Evolutionary conservation across 2,329 filamentous ascomycete species (phyloP), one percentile per base, ranked within the genome.

Genomic region (Colletotrichum coccodes): DNA sequence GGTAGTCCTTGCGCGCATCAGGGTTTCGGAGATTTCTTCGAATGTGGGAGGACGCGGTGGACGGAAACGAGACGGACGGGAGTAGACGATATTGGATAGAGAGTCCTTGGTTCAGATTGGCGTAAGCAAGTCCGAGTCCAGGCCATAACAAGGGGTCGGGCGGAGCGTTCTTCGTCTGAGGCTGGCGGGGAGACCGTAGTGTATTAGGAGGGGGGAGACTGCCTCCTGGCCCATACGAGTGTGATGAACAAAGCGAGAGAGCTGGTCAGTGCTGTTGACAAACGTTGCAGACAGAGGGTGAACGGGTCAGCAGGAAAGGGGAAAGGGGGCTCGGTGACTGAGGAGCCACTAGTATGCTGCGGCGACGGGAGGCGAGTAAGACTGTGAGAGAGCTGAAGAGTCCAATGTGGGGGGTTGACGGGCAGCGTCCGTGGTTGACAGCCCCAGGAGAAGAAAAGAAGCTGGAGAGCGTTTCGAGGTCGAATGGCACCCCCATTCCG

Each of bases 281-380:
- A 67, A 64, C 52, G 65, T 68, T 65, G 60, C 65, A 68, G 53
- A 54, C 64, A 57, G 36, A 67, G 34, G n/a, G 56, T 32, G 34
- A 36, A 40, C 32, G 46, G 34, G n/a, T n/a, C n/a, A 38, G 5
- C 23, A 34, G 18, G 58, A 49, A 63, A 62, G 21, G 34, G 61
- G 60, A 40, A n/a, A n/a, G 12, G 32, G 36, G 50, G 40, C 9
- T 4, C 12, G 23, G 46, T 12, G n/a, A n/a, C n/a, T n/a, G n/a
- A 44, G 42, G 42, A 4, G 42, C 21, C 11, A 44, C 12, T 11
- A 44, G 11, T n/a, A 44, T n/a, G 4, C n/a, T n/a, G 42, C 42
- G 42, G 9, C n/a, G 21, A 23, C 32, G 28, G 14, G 32, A 16
- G 21, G 23, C 40, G 38, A n/a, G 44, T 44, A 44, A 36, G 21